These are phyloP conservation scores for Thyridium curvatum DNA, from an alignment of 2,329 filamentous ascomycete species.

Conservation along the genomic window DNA sequence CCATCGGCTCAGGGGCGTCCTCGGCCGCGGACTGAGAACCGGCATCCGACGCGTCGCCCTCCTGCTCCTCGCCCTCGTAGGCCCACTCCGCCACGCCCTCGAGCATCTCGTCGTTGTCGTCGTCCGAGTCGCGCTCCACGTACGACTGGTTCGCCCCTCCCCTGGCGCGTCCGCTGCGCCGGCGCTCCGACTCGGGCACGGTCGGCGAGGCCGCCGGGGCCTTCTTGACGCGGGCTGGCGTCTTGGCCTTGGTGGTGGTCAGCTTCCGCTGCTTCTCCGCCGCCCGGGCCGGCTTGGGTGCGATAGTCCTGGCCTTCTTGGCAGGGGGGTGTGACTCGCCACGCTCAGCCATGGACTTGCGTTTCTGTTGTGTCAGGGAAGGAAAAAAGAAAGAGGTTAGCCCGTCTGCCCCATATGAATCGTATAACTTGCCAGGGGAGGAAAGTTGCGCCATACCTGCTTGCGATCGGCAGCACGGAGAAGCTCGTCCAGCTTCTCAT, in stretches of 20 bases:
- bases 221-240: slow-evolving; percentile 14
- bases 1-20: slow-evolving; percentile 3
- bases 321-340: slow-evolving; percentile 35
- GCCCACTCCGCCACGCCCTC: slow-evolving; percentile 55
- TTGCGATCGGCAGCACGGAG: slow-evolving; percentile 64
- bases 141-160: slow-evolving; percentile 36
- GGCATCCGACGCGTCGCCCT: slow-evolving; percentile 1
- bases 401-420: too few relatives aligned
- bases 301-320: slow-evolving; percentile 28
- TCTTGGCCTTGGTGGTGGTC: slow-evolving; percentile 2
- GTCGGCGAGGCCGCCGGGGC: slow-evolving; percentile 17
- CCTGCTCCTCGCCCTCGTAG: slow-evolving; percentile 25
- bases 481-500: slow-evolving; percentile 68
- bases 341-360: slow-evolving; percentile 47
- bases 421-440: too few relatives aligned
- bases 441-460: slow-evolving; percentile 43
- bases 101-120: slow-evolving; percentile 56
- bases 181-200: slow-evolving; percentile 37
- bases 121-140: slow-evolving; percentile 49
- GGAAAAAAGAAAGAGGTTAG: background rate
- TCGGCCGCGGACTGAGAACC: background rate
- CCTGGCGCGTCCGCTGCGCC: slow-evolving; percentile 48
- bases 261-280: slow-evolving; percentile 20
- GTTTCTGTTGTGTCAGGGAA: slow-evolving; percentile 41
- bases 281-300: slow-evolving; percentile 19